These are phyloP conservation scores for Fusarium tanahbumbuense DNA, from an alignment of 2,329 filamentous ascomycete species.

Conservation along the genomic window DNA sequence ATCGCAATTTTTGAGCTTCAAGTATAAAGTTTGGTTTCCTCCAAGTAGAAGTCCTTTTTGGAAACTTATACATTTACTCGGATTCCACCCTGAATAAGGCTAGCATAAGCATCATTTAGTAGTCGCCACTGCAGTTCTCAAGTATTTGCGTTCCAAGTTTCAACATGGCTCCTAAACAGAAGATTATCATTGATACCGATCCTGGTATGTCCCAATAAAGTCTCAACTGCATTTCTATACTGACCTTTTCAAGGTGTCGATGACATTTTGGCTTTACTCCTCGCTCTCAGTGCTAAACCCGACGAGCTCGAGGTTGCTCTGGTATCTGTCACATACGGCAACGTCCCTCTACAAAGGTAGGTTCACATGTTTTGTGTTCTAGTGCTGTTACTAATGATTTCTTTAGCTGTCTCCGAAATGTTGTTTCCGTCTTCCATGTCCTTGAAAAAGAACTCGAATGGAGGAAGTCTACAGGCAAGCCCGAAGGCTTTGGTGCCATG, in stretches of 20 bases:
- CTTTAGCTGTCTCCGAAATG: slow-evolving; percentile 83
- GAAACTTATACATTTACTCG: not conserved
- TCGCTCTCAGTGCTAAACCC: slow-evolving; percentile 83
- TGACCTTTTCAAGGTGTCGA: slow-evolving; percentile 73
- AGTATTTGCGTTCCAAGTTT: not conserved
- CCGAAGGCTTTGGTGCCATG: slow-evolving; percentile 79
- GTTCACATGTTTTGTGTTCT: slow-evolving; percentile 25
- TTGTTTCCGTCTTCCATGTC: slow-evolving; percentile 90
- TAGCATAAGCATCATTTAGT: not conserved
- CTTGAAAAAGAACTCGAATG: slow-evolving; percentile 89
- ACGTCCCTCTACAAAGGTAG: slow-evolving; percentile 86
- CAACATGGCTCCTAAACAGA: slow-evolving; percentile 72
- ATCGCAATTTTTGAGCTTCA: slow-evolving; percentile 10
- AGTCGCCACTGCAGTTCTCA: slow-evolving; percentile 1
- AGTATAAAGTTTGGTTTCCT: not conserved
- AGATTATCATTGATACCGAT: slow-evolving; percentile 96
- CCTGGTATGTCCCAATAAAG: slow-evolving; percentile 67
- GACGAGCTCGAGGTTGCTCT: slow-evolving; percentile 89
- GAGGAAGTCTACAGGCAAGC: slow-evolving; percentile 75
- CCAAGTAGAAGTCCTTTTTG: not conserved
- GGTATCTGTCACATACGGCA: slow-evolving; percentile 92
- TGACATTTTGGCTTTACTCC: slow-evolving; percentile 87
- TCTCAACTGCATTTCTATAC: not conserved
- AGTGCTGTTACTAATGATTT: not conserved
- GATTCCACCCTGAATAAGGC: not conserved